Evolutionary conservation across 2,329 filamentous ascomycete species (phyloP).

Genomic region (Sporothrix variecibatus): DNA sequence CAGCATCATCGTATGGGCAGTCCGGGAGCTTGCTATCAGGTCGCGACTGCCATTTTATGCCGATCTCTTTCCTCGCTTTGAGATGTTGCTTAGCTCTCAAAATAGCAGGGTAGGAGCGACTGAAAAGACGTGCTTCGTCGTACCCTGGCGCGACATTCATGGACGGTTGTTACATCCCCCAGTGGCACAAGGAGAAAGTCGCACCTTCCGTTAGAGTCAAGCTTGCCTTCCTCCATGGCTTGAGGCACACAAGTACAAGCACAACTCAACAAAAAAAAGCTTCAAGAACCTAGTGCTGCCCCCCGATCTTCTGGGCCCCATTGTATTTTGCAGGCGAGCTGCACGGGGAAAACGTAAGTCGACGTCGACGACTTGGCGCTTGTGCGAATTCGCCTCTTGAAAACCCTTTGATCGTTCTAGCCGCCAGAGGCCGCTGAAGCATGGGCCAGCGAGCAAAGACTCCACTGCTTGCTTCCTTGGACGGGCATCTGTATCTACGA

Average conservation of each 20-base stretch:
- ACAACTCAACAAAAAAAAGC: conserved; percentile 18
- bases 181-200: conserved; percentile 11
- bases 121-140: background rate
- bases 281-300: conserved; percentile 13
- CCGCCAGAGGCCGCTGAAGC: background rate
- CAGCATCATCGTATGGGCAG: background rate
- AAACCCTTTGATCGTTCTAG: conserved; percentile 5
- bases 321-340: background rate
- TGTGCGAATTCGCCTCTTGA: conserved; percentile 15
- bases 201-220: conserved; percentile 11
- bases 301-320: background rate
- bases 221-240: background rate
- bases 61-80: background rate
- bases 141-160: background rate
- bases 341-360: background rate
- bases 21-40: background rate
- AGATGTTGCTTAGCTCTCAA: background rate
- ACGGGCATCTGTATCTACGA: background rate
- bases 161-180: background rate
- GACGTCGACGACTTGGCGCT: conserved; percentile 1
- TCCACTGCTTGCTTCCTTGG: background rate
- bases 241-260: background rate
- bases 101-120: background rate
- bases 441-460: background rate
- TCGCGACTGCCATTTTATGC: background rate